phyloP scores from a whole-genome alignment of 2,329 filamentous ascomycete species.

The Septoria petroselini region DNA sequence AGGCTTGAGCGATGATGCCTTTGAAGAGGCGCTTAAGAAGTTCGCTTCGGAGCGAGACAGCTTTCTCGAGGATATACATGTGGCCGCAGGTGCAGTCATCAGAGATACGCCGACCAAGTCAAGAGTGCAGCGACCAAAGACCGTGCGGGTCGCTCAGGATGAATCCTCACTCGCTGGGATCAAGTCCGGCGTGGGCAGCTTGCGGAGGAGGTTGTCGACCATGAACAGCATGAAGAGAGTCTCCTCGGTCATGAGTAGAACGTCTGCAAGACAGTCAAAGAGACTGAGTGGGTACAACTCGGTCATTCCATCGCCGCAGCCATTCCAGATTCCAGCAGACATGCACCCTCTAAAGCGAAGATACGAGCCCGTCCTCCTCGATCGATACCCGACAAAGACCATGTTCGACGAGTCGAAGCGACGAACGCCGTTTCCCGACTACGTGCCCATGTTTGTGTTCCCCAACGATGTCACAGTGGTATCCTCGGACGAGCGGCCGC shows the following conservation, averaged over 20 bases:
- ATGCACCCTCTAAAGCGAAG: slow-evolving; percentile 94
- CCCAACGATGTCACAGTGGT: slow-evolving; percentile 97
- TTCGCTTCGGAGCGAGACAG: slow-evolving; percentile 93
- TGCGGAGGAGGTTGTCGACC: slow-evolving; percentile 89
- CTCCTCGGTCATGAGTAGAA: slow-evolving; percentile 65
- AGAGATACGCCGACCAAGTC: slow-evolving; percentile 46
- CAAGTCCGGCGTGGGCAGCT: slow-evolving; percentile 70
- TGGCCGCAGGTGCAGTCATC: slow-evolving; percentile 74
- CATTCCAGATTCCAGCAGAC: slow-evolving; percentile 79
- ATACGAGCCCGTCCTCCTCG: slow-evolving; percentile 93
- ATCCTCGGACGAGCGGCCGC: slow-evolving; percentile 86
- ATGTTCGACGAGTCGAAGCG: slow-evolving; percentile 75
- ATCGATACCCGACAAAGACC: slow-evolving; percentile 83
- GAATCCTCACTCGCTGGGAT: slow-evolving; percentile 44
- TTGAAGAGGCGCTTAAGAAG: slow-evolving; percentile 87
- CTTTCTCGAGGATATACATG: slow-evolving; percentile 87
- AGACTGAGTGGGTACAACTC: slow-evolving; percentile 97
- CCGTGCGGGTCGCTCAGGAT: slow-evolving; percentile 81
- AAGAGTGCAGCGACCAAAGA: slow-evolving; percentile 63
- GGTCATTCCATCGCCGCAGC: slow-evolving; percentile 89
- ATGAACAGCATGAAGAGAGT: slow-evolving; percentile 94
- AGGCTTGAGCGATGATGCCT: slow-evolving; percentile 62
- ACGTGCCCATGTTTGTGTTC: slow-evolving; percentile 98
- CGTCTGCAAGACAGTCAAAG: slow-evolving; percentile 75
- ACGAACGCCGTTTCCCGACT: slow-evolving; percentile 87